A percentile compares a stretch with the other conserved stretches of the same genome.
phyloP scores from a whole-genome alignment of 1,284 basidiomycete genomes.

The Malassezia sp. region DNA sequence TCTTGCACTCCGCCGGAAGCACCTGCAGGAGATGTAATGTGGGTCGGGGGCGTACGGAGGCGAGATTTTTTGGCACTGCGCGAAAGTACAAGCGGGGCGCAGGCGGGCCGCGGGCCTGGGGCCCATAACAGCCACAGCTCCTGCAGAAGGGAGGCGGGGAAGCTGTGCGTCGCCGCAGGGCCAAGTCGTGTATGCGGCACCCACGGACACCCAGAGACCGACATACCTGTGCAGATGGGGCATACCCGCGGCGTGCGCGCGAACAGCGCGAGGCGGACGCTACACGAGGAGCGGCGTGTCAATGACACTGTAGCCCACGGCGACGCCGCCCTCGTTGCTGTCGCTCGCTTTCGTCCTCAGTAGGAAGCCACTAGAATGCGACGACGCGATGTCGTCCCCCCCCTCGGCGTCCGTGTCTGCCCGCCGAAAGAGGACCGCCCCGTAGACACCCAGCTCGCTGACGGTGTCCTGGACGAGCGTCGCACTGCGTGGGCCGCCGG shows the following conservation, averaged over 20 bases:
- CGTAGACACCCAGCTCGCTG: conserved; percentile 84
- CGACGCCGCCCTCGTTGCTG: conserved; percentile 86
- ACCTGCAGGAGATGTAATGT: neutral
- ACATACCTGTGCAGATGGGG: too few species aligned
- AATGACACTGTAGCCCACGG: conserved; percentile 76
- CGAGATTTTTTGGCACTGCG: too few species aligned
- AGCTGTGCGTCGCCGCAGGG: too few species aligned
- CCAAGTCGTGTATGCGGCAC: too few species aligned
- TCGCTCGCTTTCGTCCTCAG: conserved; percentile 84
- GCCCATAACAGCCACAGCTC: too few species aligned
- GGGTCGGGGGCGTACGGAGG: too few species aligned
- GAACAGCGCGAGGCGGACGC: too few species aligned
- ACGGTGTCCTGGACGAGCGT: conserved; percentile 59
- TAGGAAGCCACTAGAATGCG: conserved; percentile 59
- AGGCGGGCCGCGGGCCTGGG: too few species aligned
- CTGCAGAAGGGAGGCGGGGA: too few species aligned
- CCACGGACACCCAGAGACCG: too few species aligned
- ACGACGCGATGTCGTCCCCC: conserved; percentile 50
- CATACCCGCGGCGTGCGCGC: too few species aligned
- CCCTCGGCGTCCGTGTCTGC: conserved; percentile 3
- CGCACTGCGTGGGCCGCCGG: conserved; percentile 43
- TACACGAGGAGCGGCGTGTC: conserved; percentile 65
- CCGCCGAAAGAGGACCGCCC: conserved; percentile 67
- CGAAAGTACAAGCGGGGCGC: too few species aligned
- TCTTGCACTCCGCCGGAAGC: neutral